Conservation (phyloP, 352 stramenopile genomes). For the Phytophthora ramorum region DNA sequence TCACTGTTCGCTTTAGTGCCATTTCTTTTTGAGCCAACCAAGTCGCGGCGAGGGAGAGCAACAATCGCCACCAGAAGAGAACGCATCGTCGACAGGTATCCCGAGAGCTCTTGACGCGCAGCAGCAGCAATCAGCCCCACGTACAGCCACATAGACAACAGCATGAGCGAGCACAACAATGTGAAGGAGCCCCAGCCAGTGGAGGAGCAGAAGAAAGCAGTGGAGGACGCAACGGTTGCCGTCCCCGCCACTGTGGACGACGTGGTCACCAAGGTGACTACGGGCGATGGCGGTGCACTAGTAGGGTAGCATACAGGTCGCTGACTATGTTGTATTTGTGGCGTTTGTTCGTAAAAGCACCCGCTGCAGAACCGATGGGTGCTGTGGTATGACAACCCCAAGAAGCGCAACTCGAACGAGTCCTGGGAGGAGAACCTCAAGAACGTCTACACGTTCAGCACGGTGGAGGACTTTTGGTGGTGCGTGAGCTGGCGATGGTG, state of each 20-base stretch:
- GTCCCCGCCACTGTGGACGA: constrained; percentile 52
- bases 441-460: constrained; percentile 95
- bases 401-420: constrained; percentile 89
- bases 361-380: constrained; percentile 89
- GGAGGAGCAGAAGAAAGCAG: constrained; percentile 40
- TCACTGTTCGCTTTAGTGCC: constrained; percentile 28
- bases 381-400: constrained; percentile 92
- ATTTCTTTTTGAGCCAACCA: constrained; percentile 44
- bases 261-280: constrained; percentile 66
- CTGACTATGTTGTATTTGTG: constrained; percentile 28
- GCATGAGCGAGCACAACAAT: constrained; percentile 54
- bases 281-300: not conserved
- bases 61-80: constrained; percentile 31
- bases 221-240: constrained; percentile 36
- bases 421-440: constrained; percentile 93
- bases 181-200: constrained; percentile 41
- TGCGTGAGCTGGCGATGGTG: constrained; percentile 35
- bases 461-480: constrained; percentile 97
- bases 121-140: constrained; percentile 10
- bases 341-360: constrained; percentile 53
- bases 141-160: constrained; percentile 20
- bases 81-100: constrained; percentile 16
- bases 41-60: constrained; percentile 30
- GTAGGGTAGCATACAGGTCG: not conserved
- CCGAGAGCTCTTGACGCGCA: constrained; percentile 22